Percentiles rank a stretch among this genome's conserved stretches.
phyloP scores from a whole-genome alignment of 768 basidiomycete genomes.

The Lactarius hengduanensis region DNA sequence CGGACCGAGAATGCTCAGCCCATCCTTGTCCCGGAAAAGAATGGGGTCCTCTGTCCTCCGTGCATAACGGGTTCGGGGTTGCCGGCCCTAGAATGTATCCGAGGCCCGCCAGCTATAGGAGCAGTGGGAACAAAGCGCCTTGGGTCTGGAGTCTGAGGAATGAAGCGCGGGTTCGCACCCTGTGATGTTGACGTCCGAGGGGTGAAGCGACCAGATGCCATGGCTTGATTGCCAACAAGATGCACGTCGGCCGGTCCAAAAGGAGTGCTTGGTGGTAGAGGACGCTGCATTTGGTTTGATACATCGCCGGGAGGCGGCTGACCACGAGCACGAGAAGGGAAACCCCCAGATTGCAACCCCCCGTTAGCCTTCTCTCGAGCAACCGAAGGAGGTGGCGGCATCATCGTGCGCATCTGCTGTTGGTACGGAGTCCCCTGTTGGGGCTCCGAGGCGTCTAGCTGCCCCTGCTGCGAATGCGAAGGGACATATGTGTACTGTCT shows the following conservation, averaged over 20 bases:
- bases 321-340: conserved; percentile 3
- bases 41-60: conserved; percentile 51
- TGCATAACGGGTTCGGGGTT: conserved; percentile 14
- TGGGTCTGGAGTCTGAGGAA: conserved; percentile 29
- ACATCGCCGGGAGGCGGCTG: conserved; percentile 9
- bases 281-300: conserved; percentile 4
- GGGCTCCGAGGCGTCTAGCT: conserved; percentile 34
- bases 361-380: conserved; percentile 22
- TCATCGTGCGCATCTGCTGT: conserved; percentile 30
- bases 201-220: conserved; percentile 12
- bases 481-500: conserved; percentile 71
- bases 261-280: not conserved
- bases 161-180: conserved; percentile 11
- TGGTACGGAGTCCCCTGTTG: conserved; percentile 30
- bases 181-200: conserved; percentile 23
- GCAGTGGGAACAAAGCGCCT: conserved; percentile 26
- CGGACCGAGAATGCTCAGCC: conserved; percentile 20
- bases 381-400: conserved; percentile 34
- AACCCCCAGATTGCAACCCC: not conserved
- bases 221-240: not conserved
- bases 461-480: conserved; percentile 45
- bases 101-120: conserved; percentile 13
- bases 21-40: conserved; percentile 41
- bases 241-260: conserved; percentile 5
- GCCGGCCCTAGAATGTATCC: conserved; percentile 27